Evolutionary conservation across 2,329 filamentous ascomycete genomes (phyloP), one percentile per base, ranked within the genome.

Genomic region (Calonectria naviculata): DNA sequence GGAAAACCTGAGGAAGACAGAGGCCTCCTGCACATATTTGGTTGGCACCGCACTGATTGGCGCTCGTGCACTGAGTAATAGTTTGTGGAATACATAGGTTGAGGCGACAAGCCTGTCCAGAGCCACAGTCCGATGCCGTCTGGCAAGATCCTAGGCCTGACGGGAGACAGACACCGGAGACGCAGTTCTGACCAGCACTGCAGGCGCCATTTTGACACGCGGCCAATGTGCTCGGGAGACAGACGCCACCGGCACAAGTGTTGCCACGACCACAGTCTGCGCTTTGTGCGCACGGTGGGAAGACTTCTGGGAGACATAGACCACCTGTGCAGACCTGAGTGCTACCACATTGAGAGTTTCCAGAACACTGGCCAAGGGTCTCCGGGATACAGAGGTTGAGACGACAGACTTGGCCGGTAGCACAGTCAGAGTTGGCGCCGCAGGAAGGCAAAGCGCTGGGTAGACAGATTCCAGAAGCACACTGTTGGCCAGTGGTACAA

Each of bases 21-120:
- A 66, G 13, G 8, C 36, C 44, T 26, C 49, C 67, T 26, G 34
- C 7, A 21, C 64, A 66, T n/a, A 41, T 58, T 41, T 66, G 64
- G 49, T 31, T 66, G 26, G 29, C 38, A 17, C 64, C 21, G 19
- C 69, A 71, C 28, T 71, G 69, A 15, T 67, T 62, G 38, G 63
- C 13, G 34, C 47, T 64, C 13, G 36, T 36, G 26, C 69, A 71
- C 17, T 46, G 41, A 10, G 34, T 62, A 6, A 71, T 26, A 1
- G 38, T 58, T 9, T 61, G 34, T 1, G 70, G 66, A 4, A 69
- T 42, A 19, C 70, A 72, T 17, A 65, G 7, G 41, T 54, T 46
- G n/a, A 70, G 63, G 19, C 60, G 63, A 8, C 70, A 72, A 7
- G 70, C 67, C 38, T 67, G 62, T 28, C 67, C 58, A 42, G 62